phyloP scores from a whole-genome alignment of 1,284 basidiomycete genomes.

The Thelephora terrestris region DNA sequence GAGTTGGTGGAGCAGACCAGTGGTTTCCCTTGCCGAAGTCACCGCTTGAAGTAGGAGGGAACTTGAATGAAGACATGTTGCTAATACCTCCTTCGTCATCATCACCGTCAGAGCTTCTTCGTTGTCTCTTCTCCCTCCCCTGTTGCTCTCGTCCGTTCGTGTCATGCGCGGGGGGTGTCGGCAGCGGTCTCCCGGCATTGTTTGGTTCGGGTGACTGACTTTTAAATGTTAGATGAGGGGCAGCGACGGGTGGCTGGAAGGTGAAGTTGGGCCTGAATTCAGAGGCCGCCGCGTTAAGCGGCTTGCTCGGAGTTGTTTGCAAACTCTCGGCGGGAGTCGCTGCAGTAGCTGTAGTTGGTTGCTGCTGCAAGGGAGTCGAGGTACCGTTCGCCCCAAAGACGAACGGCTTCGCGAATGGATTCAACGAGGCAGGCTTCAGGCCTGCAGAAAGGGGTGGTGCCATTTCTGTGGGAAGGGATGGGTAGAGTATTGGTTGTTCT shows the following conservation, averaged over 20 bases:
- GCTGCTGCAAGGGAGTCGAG: conserved; percentile 19
- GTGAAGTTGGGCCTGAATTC: conserved; percentile 75
- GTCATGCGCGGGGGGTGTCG: conserved; percentile 24
- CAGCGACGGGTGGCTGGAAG: conserved; percentile 57
- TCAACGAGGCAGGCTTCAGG: conserved; percentile 33
- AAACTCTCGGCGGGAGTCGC: conserved; percentile 18
- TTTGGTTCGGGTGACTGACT: conserved; percentile 22
- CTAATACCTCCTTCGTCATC: conserved; percentile 32
- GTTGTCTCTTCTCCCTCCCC: conserved; percentile 68
- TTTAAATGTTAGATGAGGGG: conserved; percentile 42
- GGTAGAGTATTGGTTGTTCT: conserved; percentile 21
- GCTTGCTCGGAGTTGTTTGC: conserved; percentile 28
- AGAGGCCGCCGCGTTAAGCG: conserved; percentile 64
- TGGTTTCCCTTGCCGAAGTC: conserved; percentile 41
- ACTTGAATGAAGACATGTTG: conserved; percentile 64
- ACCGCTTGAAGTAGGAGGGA: conserved; percentile 37
- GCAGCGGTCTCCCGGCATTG: conserved; percentile 18
- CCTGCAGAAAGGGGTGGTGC: not conserved
- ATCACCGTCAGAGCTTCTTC: conserved; percentile 44
- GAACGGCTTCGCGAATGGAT: conserved; percentile 72
- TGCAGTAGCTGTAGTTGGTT: conserved; percentile 10
- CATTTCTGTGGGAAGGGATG: not conserved
- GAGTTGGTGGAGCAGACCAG: conserved; percentile 34
- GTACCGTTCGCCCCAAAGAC: conserved; percentile 44
- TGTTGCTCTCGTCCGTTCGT: conserved; percentile 31